Evolutionary conservation across 768 basidiomycete genomes (phyloP), one percentile per base, ranked within the genome.

Genomic region (Strobilomyces dryophilus): DNA sequence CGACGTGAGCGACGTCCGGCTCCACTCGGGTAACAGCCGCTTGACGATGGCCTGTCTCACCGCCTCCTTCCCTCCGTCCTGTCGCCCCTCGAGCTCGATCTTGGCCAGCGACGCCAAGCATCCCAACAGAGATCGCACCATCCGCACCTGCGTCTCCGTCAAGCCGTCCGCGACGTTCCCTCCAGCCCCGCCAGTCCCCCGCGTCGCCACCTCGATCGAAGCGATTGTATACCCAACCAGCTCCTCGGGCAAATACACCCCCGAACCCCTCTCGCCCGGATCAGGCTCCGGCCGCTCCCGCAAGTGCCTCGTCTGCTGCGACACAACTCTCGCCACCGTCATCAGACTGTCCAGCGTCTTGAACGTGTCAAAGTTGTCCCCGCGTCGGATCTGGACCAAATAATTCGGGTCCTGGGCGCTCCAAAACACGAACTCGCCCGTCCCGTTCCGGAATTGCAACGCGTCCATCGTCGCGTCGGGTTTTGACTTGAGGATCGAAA

Each of bases 161-260:
- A 71, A 47, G 1, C 54, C 42, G 60, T 95, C 92, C 3, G 84
- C 86, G 52, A 91, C 73, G 56, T 79, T 75, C 34, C 72, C 77
- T 10, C 71, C 73, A 5, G 73, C 68, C 1, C 8, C 20, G 17
- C 71, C 60, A 11, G 78, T 78, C 3, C 93, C 93, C 24, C 97
- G 79, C 53, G 87, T 82, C 0, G 88, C 79, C 15, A 89, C 80
- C 70, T 98, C 97, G 49, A 93, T 79, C 7, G 83, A 75, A 2
- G 87, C 75, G 35, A 98, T 78, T 4, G 95, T 95, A 68, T 95
- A 98, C 4, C 88, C 89, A 35, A 95, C 74, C 15, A 98, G 73
- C 58, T 98, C 93, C 59, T 95, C 90, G 0, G 97, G 93, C 1
- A 99, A 76, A 64, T 97, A 98, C 44, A 95, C 80, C 6, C 92